Evolutionary conservation across 495 filamentous ascomycete genomes (phyloP).

Genomic region (Podospora pseudopauciseta): DNA sequence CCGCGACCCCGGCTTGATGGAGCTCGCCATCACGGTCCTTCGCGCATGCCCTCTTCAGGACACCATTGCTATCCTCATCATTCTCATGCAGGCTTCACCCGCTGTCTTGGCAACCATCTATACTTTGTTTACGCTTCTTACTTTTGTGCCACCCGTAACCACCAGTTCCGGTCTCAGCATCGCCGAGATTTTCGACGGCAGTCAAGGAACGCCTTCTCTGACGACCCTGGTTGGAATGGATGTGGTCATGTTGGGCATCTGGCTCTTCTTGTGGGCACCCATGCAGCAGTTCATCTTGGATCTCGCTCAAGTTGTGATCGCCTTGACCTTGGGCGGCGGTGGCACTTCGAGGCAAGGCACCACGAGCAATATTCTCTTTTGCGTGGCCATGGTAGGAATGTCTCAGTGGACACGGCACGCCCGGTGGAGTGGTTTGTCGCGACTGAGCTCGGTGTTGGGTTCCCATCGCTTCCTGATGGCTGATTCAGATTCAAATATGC

Average conservation of each 20-base stretch:
- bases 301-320: constrained; percentile 93
- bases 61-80: constrained; percentile 95
- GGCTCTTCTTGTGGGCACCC: constrained; percentile 86
- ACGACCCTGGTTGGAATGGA: constrained; percentile 81
- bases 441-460: constrained; percentile 40
- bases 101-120: constrained; percentile 88
- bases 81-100: constrained; percentile 93
- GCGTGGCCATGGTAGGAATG: constrained; percentile 77
- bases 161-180: constrained; percentile 52
- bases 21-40: constrained; percentile 79
- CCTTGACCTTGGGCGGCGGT: constrained; percentile 86
- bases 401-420: constrained; percentile 58
- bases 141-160: constrained; percentile 77
- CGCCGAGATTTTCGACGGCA: constrained; percentile 51
- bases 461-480: constrained; percentile 38
- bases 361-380: constrained; percentile 69
- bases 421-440: constrained; percentile 42
- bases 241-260: constrained; percentile 72
- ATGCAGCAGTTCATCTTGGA: constrained; percentile 87
- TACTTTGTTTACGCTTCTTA: constrained; percentile 86
- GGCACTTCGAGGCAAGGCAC: constrained; percentile 70
- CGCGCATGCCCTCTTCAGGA: constrained; percentile 87
- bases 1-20: constrained; percentile 60
- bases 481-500: constrained; percentile 38
- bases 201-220: constrained; percentile 63